Conservation (phyloP, 2,329 filamentous ascomycete species). For the Clonostachys sp. region DNA sequence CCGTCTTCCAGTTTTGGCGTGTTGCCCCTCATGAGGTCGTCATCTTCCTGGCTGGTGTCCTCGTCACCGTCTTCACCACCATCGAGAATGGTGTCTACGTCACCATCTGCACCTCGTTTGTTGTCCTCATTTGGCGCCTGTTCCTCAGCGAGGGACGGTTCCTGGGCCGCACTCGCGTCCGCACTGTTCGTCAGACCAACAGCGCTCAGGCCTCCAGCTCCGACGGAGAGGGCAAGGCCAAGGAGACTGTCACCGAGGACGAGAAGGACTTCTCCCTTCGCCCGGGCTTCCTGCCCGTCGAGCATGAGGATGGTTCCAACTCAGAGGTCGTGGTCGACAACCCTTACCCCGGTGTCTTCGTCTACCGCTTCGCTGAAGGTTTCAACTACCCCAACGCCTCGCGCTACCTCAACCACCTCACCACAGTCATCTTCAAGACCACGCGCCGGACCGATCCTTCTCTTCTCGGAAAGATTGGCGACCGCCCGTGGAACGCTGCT, state of each 20-base stretch:
- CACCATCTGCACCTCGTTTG: constrained; percentile 66
- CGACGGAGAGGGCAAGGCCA: constrained; percentile 31
- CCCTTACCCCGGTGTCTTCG: constrained; percentile 48
- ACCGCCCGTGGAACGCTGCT: constrained; percentile 56
- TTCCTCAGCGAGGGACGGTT: constrained; percentile 76
- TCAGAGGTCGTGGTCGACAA: constrained; percentile 35
- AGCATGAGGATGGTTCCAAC: constrained; percentile 47
- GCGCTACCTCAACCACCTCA: constrained; percentile 44
- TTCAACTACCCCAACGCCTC: constrained; percentile 54
- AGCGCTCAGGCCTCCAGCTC: constrained; percentile 51
- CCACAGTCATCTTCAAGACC: constrained; percentile 35
- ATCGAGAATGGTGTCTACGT: constrained; percentile 88
- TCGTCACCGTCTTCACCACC: constrained; percentile 74
- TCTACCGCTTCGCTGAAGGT: constrained; percentile 50
- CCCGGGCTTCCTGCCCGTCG: constrained; percentile 39
- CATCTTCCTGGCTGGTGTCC: constrained; percentile 81
- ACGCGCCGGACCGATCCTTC: constrained; percentile 38
- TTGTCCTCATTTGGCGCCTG: constrained; percentile 70
- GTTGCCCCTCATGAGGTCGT: constrained; percentile 77
- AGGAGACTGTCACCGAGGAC: background rate
- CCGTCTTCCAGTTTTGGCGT: constrained; percentile 83
- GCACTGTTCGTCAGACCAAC: constrained; percentile 75
- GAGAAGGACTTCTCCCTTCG: constrained; percentile 38
- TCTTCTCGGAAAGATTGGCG: constrained; percentile 39
- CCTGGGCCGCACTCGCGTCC: constrained; percentile 74